These are phyloP conservation scores for Euphorbia celastroides DNA, from an alignment of 441 rosid species.

Conservation along the genomic window DNA sequence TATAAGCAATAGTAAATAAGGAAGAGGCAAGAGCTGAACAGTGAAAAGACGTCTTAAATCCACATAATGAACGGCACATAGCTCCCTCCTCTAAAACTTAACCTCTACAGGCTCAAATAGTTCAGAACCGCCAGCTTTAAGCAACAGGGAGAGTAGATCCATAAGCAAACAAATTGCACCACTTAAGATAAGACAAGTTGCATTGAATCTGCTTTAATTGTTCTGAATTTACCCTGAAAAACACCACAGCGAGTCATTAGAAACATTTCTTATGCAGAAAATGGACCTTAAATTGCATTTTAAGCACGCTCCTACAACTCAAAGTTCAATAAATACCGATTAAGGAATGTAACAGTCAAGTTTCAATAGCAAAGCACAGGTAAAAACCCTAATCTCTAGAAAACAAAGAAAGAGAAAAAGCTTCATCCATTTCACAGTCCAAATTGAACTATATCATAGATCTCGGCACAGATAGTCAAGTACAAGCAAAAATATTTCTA, in stretches of 20 bases:
- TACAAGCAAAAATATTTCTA: not conserved
- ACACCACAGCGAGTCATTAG: conserved; percentile 8
- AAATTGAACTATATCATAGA: not conserved
- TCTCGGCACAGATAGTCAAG: not conserved
- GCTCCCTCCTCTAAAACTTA: conserved; percentile 11
- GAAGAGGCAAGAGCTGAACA: conserved; percentile 21
- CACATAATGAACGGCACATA: conserved; percentile 3
- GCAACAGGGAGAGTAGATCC: conserved; percentile 15
- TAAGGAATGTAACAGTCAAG: not conserved
- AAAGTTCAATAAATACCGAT: not conserved
- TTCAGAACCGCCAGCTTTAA: conserved; percentile 15
- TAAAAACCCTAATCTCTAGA: conserved; percentile 25
- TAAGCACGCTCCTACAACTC: not conserved
- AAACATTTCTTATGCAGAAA: not conserved
- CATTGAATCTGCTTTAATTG: conserved; percentile 8
- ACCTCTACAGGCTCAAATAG: conserved; percentile 27
- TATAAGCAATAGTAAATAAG: conserved; percentile 19
- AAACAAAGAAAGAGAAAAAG: not conserved
- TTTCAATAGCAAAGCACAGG: not conserved
- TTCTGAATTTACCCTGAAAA: conserved; percentile 15
- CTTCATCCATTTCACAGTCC: not conserved
- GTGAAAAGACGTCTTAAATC: conserved; percentile 16
- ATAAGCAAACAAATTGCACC: conserved; percentile 13
- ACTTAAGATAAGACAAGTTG: conserved; percentile 1
- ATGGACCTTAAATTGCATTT: not conserved